These are phyloP conservation scores for Wallacemonas sp. DNA, from an alignment of 208 protist genomes.

Conservation along the genomic window DNA sequence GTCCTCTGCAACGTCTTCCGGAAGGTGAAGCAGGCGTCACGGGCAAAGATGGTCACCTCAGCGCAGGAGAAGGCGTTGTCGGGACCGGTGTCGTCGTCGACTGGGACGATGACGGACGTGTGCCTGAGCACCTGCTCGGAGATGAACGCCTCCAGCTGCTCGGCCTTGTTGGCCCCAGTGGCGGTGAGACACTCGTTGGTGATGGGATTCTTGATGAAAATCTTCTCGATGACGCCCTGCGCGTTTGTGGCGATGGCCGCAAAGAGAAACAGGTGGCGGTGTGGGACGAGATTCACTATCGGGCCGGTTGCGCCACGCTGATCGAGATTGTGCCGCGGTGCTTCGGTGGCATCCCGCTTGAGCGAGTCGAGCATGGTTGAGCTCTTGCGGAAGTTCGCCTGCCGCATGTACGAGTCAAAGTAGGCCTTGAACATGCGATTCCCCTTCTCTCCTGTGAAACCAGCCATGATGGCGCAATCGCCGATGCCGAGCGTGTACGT, in stretches of 20 bases:
- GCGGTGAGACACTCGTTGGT: constrained; percentile 84
- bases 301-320: constrained; percentile 58
- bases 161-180: constrained; percentile 43
- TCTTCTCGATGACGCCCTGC: constrained; percentile 46
- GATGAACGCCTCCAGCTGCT: constrained; percentile 65
- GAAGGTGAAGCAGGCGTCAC: constrained; percentile 85
- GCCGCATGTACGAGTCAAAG: constrained; percentile 83
- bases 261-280: constrained; percentile 86
- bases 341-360: constrained; percentile 54
- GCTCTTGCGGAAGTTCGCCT: constrained; percentile 87
- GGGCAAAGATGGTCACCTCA: constrained; percentile 84
- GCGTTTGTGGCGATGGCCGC: constrained; percentile 47
- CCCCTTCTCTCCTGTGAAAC: constrained; percentile 72
- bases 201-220: constrained; percentile 90
- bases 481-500: constrained; percentile 79
- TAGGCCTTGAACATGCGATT: constrained; percentile 86
- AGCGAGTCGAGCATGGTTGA: constrained; percentile 77
- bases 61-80: constrained; percentile 64
- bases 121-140: constrained; percentile 62
- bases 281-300: constrained; percentile 84
- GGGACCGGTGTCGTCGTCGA: constrained; percentile 57
- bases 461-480: constrained; percentile 85
- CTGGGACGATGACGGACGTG: constrained; percentile 76
- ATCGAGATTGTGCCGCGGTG: constrained; percentile 59
- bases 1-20: constrained; percentile 50